Evolutionary conservation across 345 rosid genomes (phyloP), one percentile per base, ranked within the genome.

Genomic region (Atalantia buxifolia): DNA sequence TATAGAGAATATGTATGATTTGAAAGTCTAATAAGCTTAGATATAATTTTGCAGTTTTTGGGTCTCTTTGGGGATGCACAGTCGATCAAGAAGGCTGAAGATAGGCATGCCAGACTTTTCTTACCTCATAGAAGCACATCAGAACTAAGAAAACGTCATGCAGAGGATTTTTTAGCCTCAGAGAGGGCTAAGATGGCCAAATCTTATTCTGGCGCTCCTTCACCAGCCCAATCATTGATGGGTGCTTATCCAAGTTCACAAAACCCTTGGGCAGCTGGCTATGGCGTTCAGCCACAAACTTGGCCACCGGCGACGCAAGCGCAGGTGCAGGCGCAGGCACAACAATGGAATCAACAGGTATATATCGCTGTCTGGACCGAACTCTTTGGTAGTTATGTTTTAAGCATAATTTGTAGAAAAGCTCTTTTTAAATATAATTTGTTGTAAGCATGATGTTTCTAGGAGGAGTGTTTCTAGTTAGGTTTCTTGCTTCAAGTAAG

Each of bases 291-390:
- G 78, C 90, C 99, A 75, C 98, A 94, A 85, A 78, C 91, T 81
- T 97, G 98, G 98, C 98, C 98, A 7, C 88, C 86, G 18, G 78
- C 79, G 69, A 87, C 94, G 6, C 94, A 89, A 60, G 86, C 91
- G 76, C 97, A 89, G 76, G 76, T 93, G 6, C 94, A 89, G 63
- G 86, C 91, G 76, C 97, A 89, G 76, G 76, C 79, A 40, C 97
- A 92, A 69, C 95, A 88, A 48, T 92, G 94, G 93, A 83, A 89
- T 75, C 98, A 96, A 77, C 98, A 88, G 86, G 95, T 90, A 72
- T n/a, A 24, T 68, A 79, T n/a, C 75, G 3, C 6, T 38, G 80
- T 35, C 36, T 59, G 27, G 71, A 48, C 59, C 63, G 56, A 35
- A 45, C 53, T 64, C 31, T 62, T 40, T 66, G 21, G 25, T 45